Evolutionary conservation across 345 rosid species (phyloP).

Genomic region (Rhizophora mangle): DNA sequence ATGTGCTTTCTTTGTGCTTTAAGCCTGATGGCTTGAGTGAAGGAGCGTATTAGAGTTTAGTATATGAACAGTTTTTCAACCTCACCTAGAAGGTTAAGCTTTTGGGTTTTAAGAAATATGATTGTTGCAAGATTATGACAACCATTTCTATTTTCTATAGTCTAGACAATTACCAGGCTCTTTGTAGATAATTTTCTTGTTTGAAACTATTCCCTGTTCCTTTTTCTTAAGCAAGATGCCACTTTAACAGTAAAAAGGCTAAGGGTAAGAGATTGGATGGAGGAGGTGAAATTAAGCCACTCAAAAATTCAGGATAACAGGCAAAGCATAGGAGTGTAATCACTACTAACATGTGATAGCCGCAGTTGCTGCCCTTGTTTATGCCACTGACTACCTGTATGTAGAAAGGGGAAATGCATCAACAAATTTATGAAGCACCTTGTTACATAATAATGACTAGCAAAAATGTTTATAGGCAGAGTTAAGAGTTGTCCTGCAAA

Average conservation of each 20-base stretch:
- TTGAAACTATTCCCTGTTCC: not conserved
- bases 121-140: too few species aligned
- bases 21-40: too few species aligned
- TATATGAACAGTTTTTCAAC: too few species aligned
- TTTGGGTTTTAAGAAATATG: too few species aligned
- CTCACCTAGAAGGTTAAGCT: too few species aligned
- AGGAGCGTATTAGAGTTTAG: too few species aligned
- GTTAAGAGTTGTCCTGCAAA: not conserved
- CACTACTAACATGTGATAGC: slow-evolving; percentile 68
- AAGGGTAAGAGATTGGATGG: not conserved
- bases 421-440: slow-evolving; percentile 14
- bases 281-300: not conserved
- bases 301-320: not conserved
- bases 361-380: slow-evolving; percentile 91
- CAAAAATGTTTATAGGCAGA: not conserved
- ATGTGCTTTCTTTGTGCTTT: too few species aligned
- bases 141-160: too few species aligned
- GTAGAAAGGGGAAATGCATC: slow-evolving; percentile 18
- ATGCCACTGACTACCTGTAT: slow-evolving; percentile 90
- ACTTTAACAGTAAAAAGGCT: not conserved
- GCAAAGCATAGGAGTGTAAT: not conserved
- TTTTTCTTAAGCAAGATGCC: not conserved
- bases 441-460: not conserved
- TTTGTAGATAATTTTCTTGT: not conserved
- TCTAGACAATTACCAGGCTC: too few species aligned